These are phyloP conservation scores for Daldinia vernicosa DNA, from an alignment of 495 filamentous ascomycete species.

Conservation along the genomic window DNA sequence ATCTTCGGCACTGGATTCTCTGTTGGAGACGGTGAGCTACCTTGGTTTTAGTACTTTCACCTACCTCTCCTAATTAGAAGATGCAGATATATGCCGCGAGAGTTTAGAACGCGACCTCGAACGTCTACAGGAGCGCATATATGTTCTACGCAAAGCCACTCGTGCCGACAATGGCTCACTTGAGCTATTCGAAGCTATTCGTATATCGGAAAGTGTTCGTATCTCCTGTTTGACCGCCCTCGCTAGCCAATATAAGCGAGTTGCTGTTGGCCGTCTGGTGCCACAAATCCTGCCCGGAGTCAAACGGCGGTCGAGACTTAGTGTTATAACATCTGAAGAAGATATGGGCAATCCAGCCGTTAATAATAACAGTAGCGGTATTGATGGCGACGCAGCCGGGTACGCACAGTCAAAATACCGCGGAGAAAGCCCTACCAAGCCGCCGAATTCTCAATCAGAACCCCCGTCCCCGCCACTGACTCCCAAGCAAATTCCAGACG, in stretches of 20 bases:
- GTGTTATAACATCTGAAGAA: constrained; percentile 9
- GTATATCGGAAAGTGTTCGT: constrained; percentile 48
- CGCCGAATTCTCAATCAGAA: constrained; percentile 44
- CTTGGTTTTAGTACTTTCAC: background rate
- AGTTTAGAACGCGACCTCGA: constrained; percentile 38
- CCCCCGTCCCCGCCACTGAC: constrained; percentile 52
- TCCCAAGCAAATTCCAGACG: constrained; percentile 45
- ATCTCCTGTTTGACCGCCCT: constrained; percentile 45
- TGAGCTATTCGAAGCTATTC: constrained; percentile 46
- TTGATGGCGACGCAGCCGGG: constrained; percentile 23
- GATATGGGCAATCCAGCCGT: constrained; percentile 1
- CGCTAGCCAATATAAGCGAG: constrained; percentile 49
- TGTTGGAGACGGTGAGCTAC: constrained; percentile 50
- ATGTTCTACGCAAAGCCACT: constrained; percentile 33
- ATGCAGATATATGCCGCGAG: constrained; percentile 44
- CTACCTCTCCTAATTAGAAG: constrained; percentile 9
- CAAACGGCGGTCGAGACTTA: constrained; percentile 29
- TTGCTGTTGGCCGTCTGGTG: constrained; percentile 49
- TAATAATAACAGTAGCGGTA: constrained; percentile 6
- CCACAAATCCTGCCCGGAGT: constrained; percentile 45
- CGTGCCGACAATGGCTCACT: constrained; percentile 27
- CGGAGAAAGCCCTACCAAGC: constrained; percentile 27
- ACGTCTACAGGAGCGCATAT: constrained; percentile 42
- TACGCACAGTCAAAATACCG: constrained; percentile 25
- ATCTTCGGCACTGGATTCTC: constrained; percentile 50